A percentile compares a stretch with the other conserved stretches of the same genome.
phyloP scores from a whole-genome alignment of 495 filamentous ascomycete species.

The Podospora fimiseda region DNA sequence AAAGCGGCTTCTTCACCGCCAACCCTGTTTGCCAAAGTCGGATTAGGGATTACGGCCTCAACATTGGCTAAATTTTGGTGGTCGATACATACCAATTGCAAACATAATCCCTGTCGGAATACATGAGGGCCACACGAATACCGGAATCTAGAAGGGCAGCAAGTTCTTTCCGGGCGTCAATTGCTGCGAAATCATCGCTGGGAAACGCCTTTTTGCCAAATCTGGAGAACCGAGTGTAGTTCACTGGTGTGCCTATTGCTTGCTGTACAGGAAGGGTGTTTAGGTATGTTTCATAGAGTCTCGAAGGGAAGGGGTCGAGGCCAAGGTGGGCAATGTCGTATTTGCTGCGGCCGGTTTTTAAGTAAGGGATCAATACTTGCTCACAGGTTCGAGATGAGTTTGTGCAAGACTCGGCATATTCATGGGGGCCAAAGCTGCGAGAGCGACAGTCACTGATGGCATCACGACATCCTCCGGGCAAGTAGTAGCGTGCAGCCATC shows the following conservation, averaged over 20 bases:
- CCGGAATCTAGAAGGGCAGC: slow-evolving; percentile 52
- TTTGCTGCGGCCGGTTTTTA: slow-evolving; percentile 41
- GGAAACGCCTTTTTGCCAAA: slow-evolving; percentile 49
- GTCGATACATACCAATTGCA: slow-evolving; percentile 66
- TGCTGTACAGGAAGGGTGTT: slow-evolving; percentile 56
- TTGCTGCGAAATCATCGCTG: slow-evolving; percentile 37
- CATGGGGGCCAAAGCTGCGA: too few species aligned
- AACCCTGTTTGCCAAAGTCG: too few species aligned
- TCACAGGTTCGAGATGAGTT: too few species aligned
- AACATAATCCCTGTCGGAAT: slow-evolving; percentile 59
- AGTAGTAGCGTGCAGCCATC: too few species aligned
- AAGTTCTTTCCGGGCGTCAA: too few species aligned
- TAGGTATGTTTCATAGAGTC: slow-evolving; percentile 57
- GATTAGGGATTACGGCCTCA: too few species aligned
- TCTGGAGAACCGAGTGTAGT: slow-evolving; percentile 53
- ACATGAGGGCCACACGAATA: slow-evolving; percentile 63
- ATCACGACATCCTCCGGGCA: too few species aligned
- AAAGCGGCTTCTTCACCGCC: too few species aligned
- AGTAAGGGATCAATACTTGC: slow-evolving; percentile 38
- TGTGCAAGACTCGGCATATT: too few species aligned
- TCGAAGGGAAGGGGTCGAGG: slow-evolving; percentile 58
- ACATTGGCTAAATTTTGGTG: too few species aligned
- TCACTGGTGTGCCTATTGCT: slow-evolving; percentile 59
- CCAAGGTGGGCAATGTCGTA: slow-evolving; percentile 56
- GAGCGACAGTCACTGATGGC: too few species aligned